These are phyloP conservation scores for Pugionium cornutum DNA, from an alignment of 345 rosid species.

Conservation along the genomic window DNA sequence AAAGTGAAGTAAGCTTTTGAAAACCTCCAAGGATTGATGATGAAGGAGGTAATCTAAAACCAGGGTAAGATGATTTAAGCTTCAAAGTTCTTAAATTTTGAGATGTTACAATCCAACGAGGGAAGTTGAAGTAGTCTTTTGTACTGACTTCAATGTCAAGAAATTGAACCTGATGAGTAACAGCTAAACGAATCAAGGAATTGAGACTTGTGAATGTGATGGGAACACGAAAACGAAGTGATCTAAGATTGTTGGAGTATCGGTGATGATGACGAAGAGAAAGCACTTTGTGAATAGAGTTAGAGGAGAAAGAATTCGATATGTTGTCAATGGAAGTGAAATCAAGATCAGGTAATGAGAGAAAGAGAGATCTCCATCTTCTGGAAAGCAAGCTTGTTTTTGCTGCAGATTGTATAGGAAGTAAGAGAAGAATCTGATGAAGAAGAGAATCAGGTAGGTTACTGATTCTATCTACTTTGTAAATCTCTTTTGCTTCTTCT, in stretches of 20 bases:
- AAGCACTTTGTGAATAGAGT: slow-evolving; percentile 31
- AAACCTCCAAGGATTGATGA: slow-evolving; percentile 58
- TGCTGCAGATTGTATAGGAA: slow-evolving; percentile 63
- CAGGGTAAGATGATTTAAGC: slow-evolving; percentile 61
- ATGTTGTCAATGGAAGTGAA: slow-evolving; percentile 52
- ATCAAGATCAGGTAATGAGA: slow-evolving; percentile 84
- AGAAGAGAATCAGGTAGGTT: slow-evolving; percentile 67
- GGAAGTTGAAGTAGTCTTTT: slow-evolving; percentile 73
- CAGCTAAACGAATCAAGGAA: slow-evolving; percentile 66
- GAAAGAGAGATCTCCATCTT: slow-evolving; percentile 73
- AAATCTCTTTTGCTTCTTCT: slow-evolving; percentile 17
- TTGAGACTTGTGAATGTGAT: slow-evolving; percentile 65
- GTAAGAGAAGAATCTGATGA: slow-evolving; percentile 60
- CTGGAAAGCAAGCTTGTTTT: slow-evolving; percentile 60
- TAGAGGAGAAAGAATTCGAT: slow-evolving; percentile 26
- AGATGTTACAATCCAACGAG: slow-evolving; percentile 59
- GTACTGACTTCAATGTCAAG: slow-evolving; percentile 81
- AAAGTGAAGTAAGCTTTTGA: slow-evolving; percentile 51
- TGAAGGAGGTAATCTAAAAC: slow-evolving; percentile 70
- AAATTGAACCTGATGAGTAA: slow-evolving; percentile 61
- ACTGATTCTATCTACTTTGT: slow-evolving; percentile 55
- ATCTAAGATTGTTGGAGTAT: slow-evolving; percentile 50
- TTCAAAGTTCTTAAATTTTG: slow-evolving; percentile 54
- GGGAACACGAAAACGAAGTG: slow-evolving; percentile 59
- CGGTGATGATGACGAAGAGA: slow-evolving; percentile 30